Percentiles rank a stretch among this genome's conserved stretches.
These are phyloP conservation scores for Ceratocystis destructans DNA, from an alignment of 2,329 filamentous ascomycete species.

Conservation along the genomic window DNA sequence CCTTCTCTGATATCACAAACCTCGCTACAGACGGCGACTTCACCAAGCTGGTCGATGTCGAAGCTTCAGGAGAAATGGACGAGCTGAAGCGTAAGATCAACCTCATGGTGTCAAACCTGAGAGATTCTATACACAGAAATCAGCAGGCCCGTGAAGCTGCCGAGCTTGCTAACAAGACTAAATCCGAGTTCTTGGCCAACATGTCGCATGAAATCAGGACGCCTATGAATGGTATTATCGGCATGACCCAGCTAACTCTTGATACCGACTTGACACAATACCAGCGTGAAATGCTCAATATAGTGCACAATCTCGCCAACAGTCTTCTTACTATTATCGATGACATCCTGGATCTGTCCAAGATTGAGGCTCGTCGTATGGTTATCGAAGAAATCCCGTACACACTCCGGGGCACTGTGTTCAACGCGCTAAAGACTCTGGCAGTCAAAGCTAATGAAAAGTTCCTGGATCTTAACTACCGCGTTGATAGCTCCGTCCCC, in stretches of 20 bases:
- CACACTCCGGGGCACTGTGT: conserved; percentile 83
- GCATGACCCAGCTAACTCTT: conserved; percentile 91
- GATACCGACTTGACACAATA: conserved; percentile 92
- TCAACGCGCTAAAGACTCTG: conserved; percentile 91
- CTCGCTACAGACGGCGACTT: conserved; percentile 94
- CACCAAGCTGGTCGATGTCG: conserved; percentile 89
- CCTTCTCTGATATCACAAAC: conserved; percentile 97
- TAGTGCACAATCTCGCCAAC: conserved; percentile 92
- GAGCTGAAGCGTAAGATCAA: conserved; percentile 99
- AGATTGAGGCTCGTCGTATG: conserved; percentile 93
- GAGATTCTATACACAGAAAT: conserved; percentile 93
- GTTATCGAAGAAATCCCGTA: conserved; percentile 97
- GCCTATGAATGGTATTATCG: conserved; percentile 94
- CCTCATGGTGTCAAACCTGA: conserved; percentile 91
- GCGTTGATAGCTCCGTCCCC: conserved; percentile 83
- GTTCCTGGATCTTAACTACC: conserved; percentile 80
- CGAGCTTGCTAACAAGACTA: conserved; percentile 93
- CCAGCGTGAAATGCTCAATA: conserved; percentile 96
- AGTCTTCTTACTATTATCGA: conserved; percentile 95
- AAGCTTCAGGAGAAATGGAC: conserved; percentile 97
- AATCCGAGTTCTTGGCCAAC: conserved; percentile 95
- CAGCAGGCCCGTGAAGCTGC: conserved; percentile 90
- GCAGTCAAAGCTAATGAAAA: conserved; percentile 98
- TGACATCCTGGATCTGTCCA: conserved; percentile 58
- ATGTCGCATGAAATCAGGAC: conserved; percentile 99